These are phyloP conservation scores for Solanum sitiens DNA, from an alignment of 257 asterid genomes.

Conservation along the genomic window DNA sequence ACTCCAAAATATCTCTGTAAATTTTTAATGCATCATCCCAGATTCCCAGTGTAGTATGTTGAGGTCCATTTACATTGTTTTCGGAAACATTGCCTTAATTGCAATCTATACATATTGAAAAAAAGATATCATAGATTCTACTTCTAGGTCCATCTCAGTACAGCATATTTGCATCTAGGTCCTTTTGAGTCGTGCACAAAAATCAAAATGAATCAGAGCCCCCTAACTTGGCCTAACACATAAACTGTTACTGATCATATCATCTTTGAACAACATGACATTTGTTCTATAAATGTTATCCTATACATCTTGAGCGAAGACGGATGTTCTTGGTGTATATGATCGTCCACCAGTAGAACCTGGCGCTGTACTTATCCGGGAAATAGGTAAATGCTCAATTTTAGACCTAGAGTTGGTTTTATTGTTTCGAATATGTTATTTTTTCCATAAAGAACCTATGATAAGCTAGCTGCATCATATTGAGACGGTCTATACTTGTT, in stretches of 20 bases:
- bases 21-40: background rate
- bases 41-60: background rate
- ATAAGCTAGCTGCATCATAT: background rate
- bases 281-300: slow-evolving; percentile 8
- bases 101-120: background rate
- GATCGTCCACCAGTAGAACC: slow-evolving; percentile 90
- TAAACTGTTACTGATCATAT: background rate
- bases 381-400: slow-evolving; percentile 47
- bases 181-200: background rate
- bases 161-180: background rate
- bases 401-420: background rate
- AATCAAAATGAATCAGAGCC: background rate
- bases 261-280: background rate
- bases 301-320: slow-evolving; percentile 43
- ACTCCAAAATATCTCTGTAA: background rate
- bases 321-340: slow-evolving; percentile 85
- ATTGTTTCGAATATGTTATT: background rate
- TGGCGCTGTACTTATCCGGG: slow-evolving; percentile 66
- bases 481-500: background rate
- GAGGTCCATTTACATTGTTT: background rate
- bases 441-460: background rate
- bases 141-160: background rate
- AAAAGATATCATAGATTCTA: background rate
- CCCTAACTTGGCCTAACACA: background rate
- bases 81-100: background rate